phyloP scores from a whole-genome alignment of 805 yeast genomes.

The Teunomyces aglyptinius region DNA sequence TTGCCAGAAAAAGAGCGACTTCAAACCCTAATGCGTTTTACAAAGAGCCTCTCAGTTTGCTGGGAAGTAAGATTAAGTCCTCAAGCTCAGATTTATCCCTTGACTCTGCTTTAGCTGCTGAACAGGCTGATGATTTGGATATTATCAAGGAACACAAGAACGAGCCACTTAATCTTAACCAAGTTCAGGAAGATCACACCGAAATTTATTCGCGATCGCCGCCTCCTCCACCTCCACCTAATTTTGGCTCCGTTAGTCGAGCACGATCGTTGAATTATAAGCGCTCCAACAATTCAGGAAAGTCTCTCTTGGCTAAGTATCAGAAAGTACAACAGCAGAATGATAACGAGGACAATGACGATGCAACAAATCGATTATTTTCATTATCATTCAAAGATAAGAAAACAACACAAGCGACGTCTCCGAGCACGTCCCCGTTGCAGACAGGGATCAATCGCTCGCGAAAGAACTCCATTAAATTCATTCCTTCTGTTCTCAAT shows the following conservation, averaged over 20 bases:
- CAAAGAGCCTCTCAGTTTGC: slow-evolving; percentile 22
- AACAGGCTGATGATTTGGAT: slow-evolving; percentile 16
- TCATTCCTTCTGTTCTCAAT: slow-evolving; percentile 25
- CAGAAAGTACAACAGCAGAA: slow-evolving; percentile 14
- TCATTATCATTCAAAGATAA: slow-evolving; percentile 15
- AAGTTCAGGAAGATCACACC: background rate
- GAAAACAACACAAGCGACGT: slow-evolving; percentile 4
- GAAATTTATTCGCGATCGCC: slow-evolving; percentile 1
- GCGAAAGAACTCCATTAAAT: slow-evolving; percentile 30
- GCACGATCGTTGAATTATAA: slow-evolving; percentile 25
- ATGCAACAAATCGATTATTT: slow-evolving; percentile 12
- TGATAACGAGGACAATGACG: slow-evolving; percentile 14
- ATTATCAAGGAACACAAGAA: slow-evolving; percentile 20
- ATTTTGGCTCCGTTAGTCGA: slow-evolving; percentile 15
- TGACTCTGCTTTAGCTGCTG: slow-evolving; percentile 10
- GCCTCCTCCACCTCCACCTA: slow-evolving; percentile 7
- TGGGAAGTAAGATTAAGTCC: slow-evolving; percentile 9
- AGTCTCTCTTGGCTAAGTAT: slow-evolving; percentile 17
- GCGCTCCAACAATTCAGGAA: slow-evolving; percentile 10
- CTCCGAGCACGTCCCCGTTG: background rate
- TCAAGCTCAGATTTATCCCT: slow-evolving; percentile 8
- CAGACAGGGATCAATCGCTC: slow-evolving; percentile 9
- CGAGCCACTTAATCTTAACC: slow-evolving; percentile 10
- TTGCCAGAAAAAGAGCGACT: slow-evolving; percentile 19
- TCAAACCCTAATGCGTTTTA: slow-evolving; percentile 20